These are phyloP conservation scores for Xylaria cubensis DNA, from an alignment of 495 filamentous ascomycete genomes.

Conservation along the genomic window DNA sequence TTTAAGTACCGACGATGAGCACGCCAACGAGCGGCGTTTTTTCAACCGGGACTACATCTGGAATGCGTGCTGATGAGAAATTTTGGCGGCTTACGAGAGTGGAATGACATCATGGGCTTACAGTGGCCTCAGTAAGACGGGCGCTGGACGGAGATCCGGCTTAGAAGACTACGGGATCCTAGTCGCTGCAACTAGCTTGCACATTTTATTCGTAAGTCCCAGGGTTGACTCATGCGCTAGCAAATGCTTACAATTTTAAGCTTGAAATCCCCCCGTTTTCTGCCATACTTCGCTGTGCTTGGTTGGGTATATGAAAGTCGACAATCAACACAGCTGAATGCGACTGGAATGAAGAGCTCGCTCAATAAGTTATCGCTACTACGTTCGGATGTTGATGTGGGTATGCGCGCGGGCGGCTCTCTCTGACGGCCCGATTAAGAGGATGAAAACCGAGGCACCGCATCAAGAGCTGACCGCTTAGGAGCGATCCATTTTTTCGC, in stretches of 20 bases:
- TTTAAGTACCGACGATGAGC: not conserved
- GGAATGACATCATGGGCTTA: constrained; percentile 27
- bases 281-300: not conserved
- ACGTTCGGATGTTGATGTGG: not conserved
- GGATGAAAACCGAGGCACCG: not conserved
- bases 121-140: not conserved
- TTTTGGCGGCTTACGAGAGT: not conserved
- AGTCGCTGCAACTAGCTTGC: not conserved
- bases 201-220: constrained; percentile 9
- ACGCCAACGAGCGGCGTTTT: not conserved
- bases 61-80: not conserved
- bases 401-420: not conserved
- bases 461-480: not conserved
- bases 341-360: not conserved
- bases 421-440: not conserved
- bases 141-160: not conserved
- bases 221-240: not conserved
- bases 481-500: not conserved
- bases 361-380: not conserved
- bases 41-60: not conserved
- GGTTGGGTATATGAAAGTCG: not conserved
- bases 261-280: not conserved
- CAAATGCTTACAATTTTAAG: not conserved
- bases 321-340: not conserved
- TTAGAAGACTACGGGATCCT: not conserved